Base-by-base conservation (phyloP, 2,329 filamentous ascomycete species). In the Cordyceps tenuipes region DNA sequence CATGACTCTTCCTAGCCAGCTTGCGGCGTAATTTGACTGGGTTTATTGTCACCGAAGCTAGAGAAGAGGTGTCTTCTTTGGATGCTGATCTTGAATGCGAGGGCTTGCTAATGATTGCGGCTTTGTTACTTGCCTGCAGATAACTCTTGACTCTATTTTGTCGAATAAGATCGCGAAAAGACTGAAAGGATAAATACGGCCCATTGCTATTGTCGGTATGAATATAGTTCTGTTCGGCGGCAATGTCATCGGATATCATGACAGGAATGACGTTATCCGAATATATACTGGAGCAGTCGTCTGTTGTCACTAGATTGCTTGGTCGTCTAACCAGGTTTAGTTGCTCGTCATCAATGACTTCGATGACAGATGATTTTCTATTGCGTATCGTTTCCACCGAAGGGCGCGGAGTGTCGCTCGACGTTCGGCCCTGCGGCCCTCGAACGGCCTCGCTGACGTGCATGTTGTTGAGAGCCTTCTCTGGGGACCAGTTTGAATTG, bases 251-350 rank as follows among this genome's bases (percentile, higher is more conserved):
- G 4, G 34, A 34, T 19, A 74, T 68, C 63, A 79, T 80, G 31
- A 77, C 77, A 58, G 70, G 77, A 15, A 72, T 68, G 57, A 82
- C 78, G 17, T 76, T 64, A 13, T 58, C 56, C 69, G 36, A 79
- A 63, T 23, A 74, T 64, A 63, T 79, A 34, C 56, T 58, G 12
- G 56, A 58, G 23, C 46, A 41, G 36, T 58, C 56, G 19, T 75
- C n/a, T 59, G 59, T 2, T 65, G 65, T 5, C 68, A 70, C 51
- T 47, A 19, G 44, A 47, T n/a, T 61, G 39, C 50, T 56, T 43
- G 26, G 52, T 9, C 26, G 59, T 48, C 26, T 31, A 10, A 31
- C 36, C 55, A 48, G 13, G 21, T 52, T 49, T 5, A 58, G 17
- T 23, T 58, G 56, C 39, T 58, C 56, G 51, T 58, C 56, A n/a